Base-by-base conservation (phyloP, 495 filamentous ascomycete species). In the Barbatosphaeria neglecta region DNA sequence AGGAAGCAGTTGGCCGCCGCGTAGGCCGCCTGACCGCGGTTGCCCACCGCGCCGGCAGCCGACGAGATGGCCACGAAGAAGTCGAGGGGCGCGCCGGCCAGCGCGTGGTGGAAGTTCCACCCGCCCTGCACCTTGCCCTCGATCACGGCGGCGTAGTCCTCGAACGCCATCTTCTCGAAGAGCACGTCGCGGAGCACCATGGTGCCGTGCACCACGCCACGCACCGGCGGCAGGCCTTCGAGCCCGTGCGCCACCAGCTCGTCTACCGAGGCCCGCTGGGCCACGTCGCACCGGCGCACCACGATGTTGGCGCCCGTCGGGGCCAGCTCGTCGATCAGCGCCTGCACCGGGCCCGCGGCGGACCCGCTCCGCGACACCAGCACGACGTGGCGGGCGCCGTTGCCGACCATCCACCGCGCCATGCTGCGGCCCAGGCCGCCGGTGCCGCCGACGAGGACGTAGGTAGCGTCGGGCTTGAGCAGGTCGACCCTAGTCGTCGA, bases 1-100 rank as follows among this genome's bases (percentile, higher is more conserved):
- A 81, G 65, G 62, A 77, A 84, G 42, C 74, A 73, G 55, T 82
- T 83, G 19, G 75, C 78, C 1, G 80, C 78, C 16, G 76, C 71
- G 55, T 85, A 85, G 7, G 77, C 76, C 3, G 77, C 70, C 59
- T 86, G 82, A 0, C 75, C 75, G 41, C 69, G 57, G 58, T 73
- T 77, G 2, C 82, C 82, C 24, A 83, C 65, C 6, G 74, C 63
- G 28, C 74, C 78, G 13, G 77, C 66, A 6, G 79, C 64, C 4
- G 82, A 86, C 5, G 78, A 81, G 27, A 84, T 70, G 31, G 70
- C 68, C 20, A 84, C 61, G 60, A 85, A 84, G 67, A 86, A 86
- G 55, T 84, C 82, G 0, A 84, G 69, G 7, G 71, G 61, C 4
- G 59, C 41, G 45, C 55, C 51, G 10, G 52, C 64, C 19, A 83